A percentile compares a stretch with the other conserved stretches of the same genome.
phyloP scores from a whole-genome alignment of 2,329 filamentous ascomycete species.

The Botrytis elliptica region DNA sequence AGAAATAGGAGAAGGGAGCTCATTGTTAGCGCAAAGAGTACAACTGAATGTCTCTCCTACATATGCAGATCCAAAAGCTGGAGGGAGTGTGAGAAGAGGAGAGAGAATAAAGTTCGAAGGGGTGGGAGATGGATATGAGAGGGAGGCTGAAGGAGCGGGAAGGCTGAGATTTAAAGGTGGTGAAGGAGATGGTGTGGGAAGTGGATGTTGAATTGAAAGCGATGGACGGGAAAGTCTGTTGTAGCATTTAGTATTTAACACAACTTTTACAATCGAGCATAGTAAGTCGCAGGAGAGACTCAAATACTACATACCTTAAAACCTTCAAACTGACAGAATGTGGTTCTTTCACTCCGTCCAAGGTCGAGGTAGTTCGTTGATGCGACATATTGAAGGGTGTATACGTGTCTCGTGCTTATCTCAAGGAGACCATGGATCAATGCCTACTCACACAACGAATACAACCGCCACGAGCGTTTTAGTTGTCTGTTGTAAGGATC shows the following conservation, averaged over 20 bases:
- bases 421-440: neutral
- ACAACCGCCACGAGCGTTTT: no score
- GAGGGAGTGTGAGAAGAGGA: constrained; percentile 76
- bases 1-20: constrained; percentile 47
- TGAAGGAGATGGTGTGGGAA: constrained; percentile 43
- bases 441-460: neutral
- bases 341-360: constrained; percentile 61
- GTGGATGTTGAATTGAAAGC: constrained; percentile 63
- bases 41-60: constrained; percentile 95
- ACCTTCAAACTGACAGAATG: constrained; percentile 79
- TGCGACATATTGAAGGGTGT: constrained; percentile 35
- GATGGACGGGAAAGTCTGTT: constrained; percentile 77
- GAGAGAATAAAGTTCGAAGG: constrained; percentile 49
- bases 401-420: neutral
- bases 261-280: no score
- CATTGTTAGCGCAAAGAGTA: constrained; percentile 94
- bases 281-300: neutral
- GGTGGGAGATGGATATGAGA: constrained; percentile 64
- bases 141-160: constrained; percentile 56
- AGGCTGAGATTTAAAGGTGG: constrained; percentile 31
- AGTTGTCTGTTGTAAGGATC: neutral
- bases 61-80: constrained; percentile 90
- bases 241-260: neutral
- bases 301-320: constrained; percentile 51
- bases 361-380: constrained; percentile 34